These are phyloP conservation scores for Leucosporidium yakuticum DNA, from an alignment of 768 basidiomycete genomes.

Conservation along the genomic window DNA sequence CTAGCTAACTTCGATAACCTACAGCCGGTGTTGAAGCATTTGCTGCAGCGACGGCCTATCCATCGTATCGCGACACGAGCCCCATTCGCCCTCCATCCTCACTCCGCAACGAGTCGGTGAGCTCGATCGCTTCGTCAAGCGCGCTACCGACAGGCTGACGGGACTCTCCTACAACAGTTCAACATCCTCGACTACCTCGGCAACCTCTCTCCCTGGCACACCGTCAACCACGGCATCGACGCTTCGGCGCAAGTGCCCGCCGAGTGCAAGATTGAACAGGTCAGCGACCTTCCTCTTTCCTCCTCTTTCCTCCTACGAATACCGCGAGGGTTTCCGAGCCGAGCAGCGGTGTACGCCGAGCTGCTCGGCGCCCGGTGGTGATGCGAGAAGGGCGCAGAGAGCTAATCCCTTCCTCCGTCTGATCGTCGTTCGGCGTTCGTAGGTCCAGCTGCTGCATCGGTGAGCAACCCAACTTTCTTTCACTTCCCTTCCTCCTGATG, in stretches of 20 bases:
- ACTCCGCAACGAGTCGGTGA: background rate
- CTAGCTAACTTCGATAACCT: background rate
- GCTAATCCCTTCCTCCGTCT: background rate
- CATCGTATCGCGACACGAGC: slow-evolving; percentile 12
- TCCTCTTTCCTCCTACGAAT: too few species aligned
- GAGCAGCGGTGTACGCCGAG: too few species aligned
- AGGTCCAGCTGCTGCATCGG: slow-evolving; percentile 34
- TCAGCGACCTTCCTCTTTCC: background rate
- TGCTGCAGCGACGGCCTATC: slow-evolving; percentile 28
- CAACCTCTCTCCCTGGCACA: slow-evolving; percentile 30
- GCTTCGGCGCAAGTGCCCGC: slow-evolving; percentile 9
- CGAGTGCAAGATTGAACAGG: slow-evolving; percentile 29
- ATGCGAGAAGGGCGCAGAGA: too few species aligned
- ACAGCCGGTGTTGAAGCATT: slow-evolving; percentile 21
- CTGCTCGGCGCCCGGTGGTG: too few species aligned
- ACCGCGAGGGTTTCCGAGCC: too few species aligned
- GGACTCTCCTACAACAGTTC: background rate
- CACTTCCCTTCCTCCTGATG: background rate
- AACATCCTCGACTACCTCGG: slow-evolving; percentile 28
- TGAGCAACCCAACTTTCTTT: background rate
- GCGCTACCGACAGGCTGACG: too few species aligned
- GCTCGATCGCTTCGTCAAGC: background rate
- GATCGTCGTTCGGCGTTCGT: background rate
- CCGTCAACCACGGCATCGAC: slow-evolving; percentile 23
- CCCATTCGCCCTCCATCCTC: slow-evolving; percentile 19